A percentile compares a stretch with the other conserved stretches of the same genome.
Evolutionary conservation across 1,284 basidiomycete genomes (phyloP).

Genomic region (Heterobasidion parviporum): DNA sequence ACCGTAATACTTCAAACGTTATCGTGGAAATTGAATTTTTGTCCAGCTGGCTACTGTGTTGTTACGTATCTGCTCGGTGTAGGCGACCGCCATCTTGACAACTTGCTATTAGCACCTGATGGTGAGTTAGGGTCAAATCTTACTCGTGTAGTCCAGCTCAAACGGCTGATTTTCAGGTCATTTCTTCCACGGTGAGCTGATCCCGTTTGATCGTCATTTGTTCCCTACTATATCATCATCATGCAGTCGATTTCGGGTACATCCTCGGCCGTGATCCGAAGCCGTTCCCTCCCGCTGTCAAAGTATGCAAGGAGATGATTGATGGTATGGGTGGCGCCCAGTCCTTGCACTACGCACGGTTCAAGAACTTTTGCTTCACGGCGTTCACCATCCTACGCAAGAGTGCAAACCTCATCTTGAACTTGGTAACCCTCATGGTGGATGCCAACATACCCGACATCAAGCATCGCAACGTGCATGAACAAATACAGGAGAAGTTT

Average conservation of each 20-base stretch:
- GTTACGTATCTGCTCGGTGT: constrained; percentile 96
- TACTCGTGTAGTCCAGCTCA: constrained; percentile 1
- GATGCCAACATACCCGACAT: constrained; percentile 98
- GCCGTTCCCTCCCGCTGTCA: constrained; percentile 95
- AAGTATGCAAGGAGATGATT: constrained; percentile 99
- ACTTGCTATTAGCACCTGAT: constrained; percentile 88
- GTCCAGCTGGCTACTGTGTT: constrained; percentile 92
- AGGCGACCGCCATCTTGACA: constrained; percentile 96
- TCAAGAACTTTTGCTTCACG: constrained; percentile 94
- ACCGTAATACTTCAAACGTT: neutral
- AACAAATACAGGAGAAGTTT: constrained; percentile 95
- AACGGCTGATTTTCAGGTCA: constrained; percentile 37
- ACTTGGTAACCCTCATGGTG: constrained; percentile 94
- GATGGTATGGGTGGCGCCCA: constrained; percentile 98
- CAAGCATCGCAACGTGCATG: constrained; percentile 80
- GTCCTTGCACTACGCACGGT: constrained; percentile 87
- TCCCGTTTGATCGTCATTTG: neutral
- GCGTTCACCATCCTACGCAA: constrained; percentile 94
- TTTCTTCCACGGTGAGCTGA: constrained; percentile 72
- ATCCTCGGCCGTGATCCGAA: constrained; percentile 98
- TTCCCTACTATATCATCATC: constrained; percentile 2
- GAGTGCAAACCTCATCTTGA: constrained; percentile 96
- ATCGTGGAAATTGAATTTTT: neutral
- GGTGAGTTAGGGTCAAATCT: constrained; percentile 48
- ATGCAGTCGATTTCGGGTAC: constrained; percentile 93